phyloP scores from a whole-genome alignment of 257 asterid genomes.

The Parsonsia alboflavescens region DNA sequence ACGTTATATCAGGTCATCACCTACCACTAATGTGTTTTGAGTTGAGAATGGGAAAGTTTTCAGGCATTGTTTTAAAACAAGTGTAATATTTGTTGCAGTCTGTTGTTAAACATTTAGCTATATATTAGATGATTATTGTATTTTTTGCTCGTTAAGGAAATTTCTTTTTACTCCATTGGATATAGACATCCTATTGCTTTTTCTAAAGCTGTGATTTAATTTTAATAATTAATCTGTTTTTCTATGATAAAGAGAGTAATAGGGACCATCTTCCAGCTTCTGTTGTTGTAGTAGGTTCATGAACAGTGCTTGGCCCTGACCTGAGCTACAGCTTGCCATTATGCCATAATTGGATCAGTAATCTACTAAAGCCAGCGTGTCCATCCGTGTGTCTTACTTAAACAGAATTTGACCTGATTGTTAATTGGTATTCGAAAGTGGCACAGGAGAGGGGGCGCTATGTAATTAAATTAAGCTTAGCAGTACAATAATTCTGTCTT shows the following conservation, averaged over 20 bases:
- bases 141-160: neutral
- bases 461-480: conserved; percentile 19
- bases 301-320: neutral
- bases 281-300: neutral
- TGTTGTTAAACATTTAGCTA: neutral
- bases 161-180: neutral
- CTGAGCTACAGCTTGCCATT: conserved; percentile 5
- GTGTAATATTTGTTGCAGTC: neutral
- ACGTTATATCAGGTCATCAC: too few species aligned
- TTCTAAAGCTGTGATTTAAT: neutral
- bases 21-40: too few species aligned
- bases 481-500: conserved; percentile 12
- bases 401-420: conserved; percentile 24
- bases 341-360: neutral
- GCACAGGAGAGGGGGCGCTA: conserved; percentile 2
- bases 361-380: conserved; percentile 14
- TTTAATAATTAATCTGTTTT: neutral
- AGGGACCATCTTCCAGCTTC: neutral
- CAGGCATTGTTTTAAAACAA: too few species aligned
- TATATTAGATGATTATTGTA: too few species aligned
- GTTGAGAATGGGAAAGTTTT: too few species aligned
- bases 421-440: conserved; percentile 12
- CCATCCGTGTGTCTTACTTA: conserved; percentile 13
- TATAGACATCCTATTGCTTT: too few species aligned
- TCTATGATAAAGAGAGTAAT: neutral